These are phyloP conservation scores for Candida odintsovae DNA, from an alignment of 805 yeast genomes.

Conservation along the genomic window DNA sequence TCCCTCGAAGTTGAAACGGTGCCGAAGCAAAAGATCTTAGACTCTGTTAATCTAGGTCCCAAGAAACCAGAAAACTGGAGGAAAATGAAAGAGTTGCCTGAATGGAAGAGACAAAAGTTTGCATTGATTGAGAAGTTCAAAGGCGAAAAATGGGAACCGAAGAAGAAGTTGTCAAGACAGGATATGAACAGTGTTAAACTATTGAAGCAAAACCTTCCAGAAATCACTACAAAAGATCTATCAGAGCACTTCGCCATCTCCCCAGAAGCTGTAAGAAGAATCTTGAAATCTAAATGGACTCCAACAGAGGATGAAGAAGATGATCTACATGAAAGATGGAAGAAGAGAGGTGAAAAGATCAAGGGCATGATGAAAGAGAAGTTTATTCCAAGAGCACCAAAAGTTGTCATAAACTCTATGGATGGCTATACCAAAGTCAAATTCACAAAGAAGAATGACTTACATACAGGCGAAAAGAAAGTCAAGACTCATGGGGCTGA, in stretches of 20 bases:
- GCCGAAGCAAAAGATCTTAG: slow-evolving; percentile 11
- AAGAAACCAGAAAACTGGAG: slow-evolving; percentile 46
- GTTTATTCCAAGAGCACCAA: neutral
- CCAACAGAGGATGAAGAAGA: slow-evolving; percentile 55
- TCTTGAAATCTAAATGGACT: slow-evolving; percentile 69
- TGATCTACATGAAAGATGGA: slow-evolving; percentile 46
- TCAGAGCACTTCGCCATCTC: slow-evolving; percentile 64
- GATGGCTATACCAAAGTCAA: slow-evolving; percentile 9
- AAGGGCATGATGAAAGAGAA: slow-evolving; percentile 13
- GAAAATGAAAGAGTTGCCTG: slow-evolving; percentile 36
- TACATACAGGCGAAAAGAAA: neutral
- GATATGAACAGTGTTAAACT: slow-evolving; percentile 60
- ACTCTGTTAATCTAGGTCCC: slow-evolving; percentile 11
- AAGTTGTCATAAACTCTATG: slow-evolving; percentile 8
- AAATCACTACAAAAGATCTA: slow-evolving; percentile 51
- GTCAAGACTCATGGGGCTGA: slow-evolving; percentile 3
- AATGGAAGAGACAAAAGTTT: slow-evolving; percentile 67
- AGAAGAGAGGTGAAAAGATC: slow-evolving; percentile 37
- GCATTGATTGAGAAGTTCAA: slow-evolving; percentile 58
- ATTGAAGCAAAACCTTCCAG: slow-evolving; percentile 52
- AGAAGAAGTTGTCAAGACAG: slow-evolving; percentile 57
- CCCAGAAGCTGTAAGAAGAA: slow-evolving; percentile 78
- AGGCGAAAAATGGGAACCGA: slow-evolving; percentile 59
- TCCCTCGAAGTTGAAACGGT: neutral
- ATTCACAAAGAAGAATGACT: slow-evolving; percentile 1